Percentiles rank a stretch among this genome's conserved stretches.
Evolutionary conservation across 2,329 filamentous ascomycete species (phyloP).

Genomic region (Exophiala calicioides): DNA sequence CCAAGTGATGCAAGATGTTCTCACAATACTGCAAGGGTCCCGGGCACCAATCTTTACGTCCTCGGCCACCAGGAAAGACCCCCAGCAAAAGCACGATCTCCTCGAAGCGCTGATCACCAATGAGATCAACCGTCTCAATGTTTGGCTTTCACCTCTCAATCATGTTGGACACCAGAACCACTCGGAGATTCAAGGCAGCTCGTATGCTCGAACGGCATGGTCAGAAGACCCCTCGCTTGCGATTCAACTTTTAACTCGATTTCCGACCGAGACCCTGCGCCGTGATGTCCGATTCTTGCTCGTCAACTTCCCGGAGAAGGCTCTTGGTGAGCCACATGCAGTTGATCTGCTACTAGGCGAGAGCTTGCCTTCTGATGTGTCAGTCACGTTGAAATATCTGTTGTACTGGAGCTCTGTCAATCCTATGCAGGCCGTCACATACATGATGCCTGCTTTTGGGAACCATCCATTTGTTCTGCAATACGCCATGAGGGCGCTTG

Average conservation of each 20-base stretch:
- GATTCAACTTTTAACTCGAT: slow-evolving; percentile 79
- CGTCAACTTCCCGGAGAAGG: slow-evolving; percentile 80
- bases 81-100: slow-evolving; percentile 81
- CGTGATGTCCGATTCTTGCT: slow-evolving; percentile 78
- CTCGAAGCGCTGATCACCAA: slow-evolving; percentile 77
- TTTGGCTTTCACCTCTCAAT: slow-evolving; percentile 85
- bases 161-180: slow-evolving; percentile 39
- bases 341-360: slow-evolving; percentile 79
- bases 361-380: slow-evolving; percentile 74
- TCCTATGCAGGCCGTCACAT: slow-evolving; percentile 87
- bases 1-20: slow-evolving; percentile 75
- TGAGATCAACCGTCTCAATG: slow-evolving; percentile 77
- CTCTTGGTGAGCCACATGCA: slow-evolving; percentile 76
- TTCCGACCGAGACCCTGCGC: slow-evolving; percentile 71
- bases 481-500: slow-evolving; percentile 92
- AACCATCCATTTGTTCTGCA: slow-evolving; percentile 93
- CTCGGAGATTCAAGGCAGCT: slow-evolving; percentile 49
- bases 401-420: slow-evolving; percentile 92
- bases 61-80: slow-evolving; percentile 60
- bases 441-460: slow-evolving; percentile 86
- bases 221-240: slow-evolving; percentile 79
- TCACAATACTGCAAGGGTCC: slow-evolving; percentile 65
- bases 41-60: slow-evolving; percentile 57
- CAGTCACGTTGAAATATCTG: slow-evolving; percentile 85
- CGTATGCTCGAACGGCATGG: slow-evolving; percentile 82